Base-by-base conservation (phyloP, 176 grass and related monocot genomes). In the Cenchrus fungigraminus region DNA sequence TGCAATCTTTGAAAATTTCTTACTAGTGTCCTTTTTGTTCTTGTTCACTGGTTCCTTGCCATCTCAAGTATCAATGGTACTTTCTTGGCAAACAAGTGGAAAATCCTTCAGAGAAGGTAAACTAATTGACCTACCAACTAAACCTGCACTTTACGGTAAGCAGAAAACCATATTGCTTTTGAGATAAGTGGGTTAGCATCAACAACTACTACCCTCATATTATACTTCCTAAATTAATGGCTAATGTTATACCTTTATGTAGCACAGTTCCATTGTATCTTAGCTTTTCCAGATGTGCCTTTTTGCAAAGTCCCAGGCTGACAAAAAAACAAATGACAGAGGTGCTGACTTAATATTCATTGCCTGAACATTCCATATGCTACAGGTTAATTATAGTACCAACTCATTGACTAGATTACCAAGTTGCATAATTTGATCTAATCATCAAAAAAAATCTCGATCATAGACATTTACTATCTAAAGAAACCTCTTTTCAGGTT, bases 101-200 rank as follows among this genome's bases (percentile, higher is more conserved):
- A 80, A 74, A 34, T 79, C 58, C 25, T 58, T 17, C 6, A 22
- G 68, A 76, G 66, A 68, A 84, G 76, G 70, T 77, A 65, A 84
- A 53, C 76, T 65, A 84, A 68, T 87, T 37, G 85, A 49, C 62
- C 44, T 64, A 64, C 76, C 89, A 91, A 87, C 85, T 65, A 71
- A 75, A 76, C 55, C 31, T 1, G 16, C 3, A 8, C 45, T 87
- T 87, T 87, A 83, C 8, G 43, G 63, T 86, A 66, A 25, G 17
- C 32, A 71, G 57, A 74, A 66, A 47, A 64, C 61, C 45, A 45
- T 62, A 68, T 59, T 59, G 19, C 71, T 73, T 76, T 80, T 70
- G 66, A 45, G 65, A 56, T 82, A 25, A 90, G 88, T 86, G 78
- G 88, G 49, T 78, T 82, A 90, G 57, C 72, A 78, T 90, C 83